A percentile compares a stretch with the other conserved stretches of the same genome.
phyloP scores from a whole-genome alignment of 1,284 basidiomycete species.

The Heliocybe sulcata region DNA sequence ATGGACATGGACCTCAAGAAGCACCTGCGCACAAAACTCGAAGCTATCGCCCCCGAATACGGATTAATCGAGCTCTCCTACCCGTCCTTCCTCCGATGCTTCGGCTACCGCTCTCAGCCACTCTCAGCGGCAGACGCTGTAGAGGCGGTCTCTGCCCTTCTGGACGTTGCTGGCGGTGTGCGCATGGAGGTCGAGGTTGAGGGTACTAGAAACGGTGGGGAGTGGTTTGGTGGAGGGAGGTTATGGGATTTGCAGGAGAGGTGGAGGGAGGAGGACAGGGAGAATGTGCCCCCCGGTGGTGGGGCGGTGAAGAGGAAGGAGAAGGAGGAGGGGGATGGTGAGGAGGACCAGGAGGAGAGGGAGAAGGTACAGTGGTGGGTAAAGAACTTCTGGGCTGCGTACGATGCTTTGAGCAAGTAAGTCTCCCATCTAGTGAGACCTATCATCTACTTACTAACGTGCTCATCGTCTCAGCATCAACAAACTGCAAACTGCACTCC shows the following conservation, averaged over 20 bases:
- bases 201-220: slow-evolving; percentile 77
- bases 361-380: slow-evolving; percentile 69
- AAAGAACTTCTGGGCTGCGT: slow-evolving; percentile 90
- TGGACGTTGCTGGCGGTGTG: slow-evolving; percentile 89
- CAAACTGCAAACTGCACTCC: slow-evolving; percentile 70
- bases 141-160: slow-evolving; percentile 81
- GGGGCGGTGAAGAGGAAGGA: slow-evolving; percentile 14
- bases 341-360: slow-evolving; percentile 25
- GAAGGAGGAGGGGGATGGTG: slow-evolving; percentile 15
- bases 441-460: slow-evolving; percentile 2
- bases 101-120: slow-evolving; percentile 82
- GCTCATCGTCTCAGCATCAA: slow-evolving; percentile 42
- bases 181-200: slow-evolving; percentile 85
- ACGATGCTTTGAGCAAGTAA: slow-evolving; percentile 85
- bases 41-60: slow-evolving; percentile 92
- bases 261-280: slow-evolving; percentile 36
- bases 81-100: slow-evolving; percentile 88
- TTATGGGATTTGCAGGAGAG: slow-evolving; percentile 55
- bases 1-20: slow-evolving; percentile 96
- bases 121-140: slow-evolving; percentile 92
- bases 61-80: slow-evolving; percentile 94
- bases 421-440: slow-evolving; percentile 22
- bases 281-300: slow-evolving; percentile 32
- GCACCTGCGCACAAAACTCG: slow-evolving; percentile 76
- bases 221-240: slow-evolving; percentile 81